Evolutionary conservation across 2,329 filamentous ascomycete species (phyloP), one percentile per base, ranked within the genome.

Genomic region (Trichothecium roseum): DNA sequence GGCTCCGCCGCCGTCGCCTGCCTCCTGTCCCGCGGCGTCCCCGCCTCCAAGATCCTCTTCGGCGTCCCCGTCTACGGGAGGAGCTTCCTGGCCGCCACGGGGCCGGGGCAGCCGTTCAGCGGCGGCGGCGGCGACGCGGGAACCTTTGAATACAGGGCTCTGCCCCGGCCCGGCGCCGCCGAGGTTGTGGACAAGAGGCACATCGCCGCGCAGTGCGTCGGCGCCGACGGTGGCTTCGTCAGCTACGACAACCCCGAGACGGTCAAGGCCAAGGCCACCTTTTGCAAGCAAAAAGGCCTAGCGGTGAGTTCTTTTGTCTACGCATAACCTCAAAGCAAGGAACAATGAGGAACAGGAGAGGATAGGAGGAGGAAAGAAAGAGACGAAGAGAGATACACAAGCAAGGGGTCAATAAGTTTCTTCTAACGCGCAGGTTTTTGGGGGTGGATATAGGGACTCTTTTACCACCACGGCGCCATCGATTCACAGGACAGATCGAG

Each of bases 211-310:
- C 81, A 74, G 47, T 89, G 82, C 46, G 60, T 76, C 2, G 81
- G 82, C 5, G 77, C 71, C 2, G 82, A 86, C 47, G 81, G 81
- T 3, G 84, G 82, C 0, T 88, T 87, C 45, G 74, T 89, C 29
- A 81, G 74, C 2, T 91, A 89, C 53, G 84, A 91, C 55, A 87
- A 81, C 44, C 76, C 80, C 4, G 73, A 79, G 30, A 87, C 83
- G 3, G 83, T 89, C 24, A 70, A 71, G 55, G 71, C 78, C 54
- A 91, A 91, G 60, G 84, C 81, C 2, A 62, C 66, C 6, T 89
- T 80, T 53, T 84, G 78, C 54, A 80, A 75, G 48, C 72, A 81
- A 47, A 78, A 80, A 46, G 71, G 72, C 18, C 62, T 91, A 14
- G 84, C 78, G 18, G 72, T 76, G 52, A 54, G 67, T 66, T 17